Percentiles rank a stretch among this genome's conserved stretches.
phyloP scores from a whole-genome alignment of 2,329 filamentous ascomycete genomes.

The Periconia sp. region DNA sequence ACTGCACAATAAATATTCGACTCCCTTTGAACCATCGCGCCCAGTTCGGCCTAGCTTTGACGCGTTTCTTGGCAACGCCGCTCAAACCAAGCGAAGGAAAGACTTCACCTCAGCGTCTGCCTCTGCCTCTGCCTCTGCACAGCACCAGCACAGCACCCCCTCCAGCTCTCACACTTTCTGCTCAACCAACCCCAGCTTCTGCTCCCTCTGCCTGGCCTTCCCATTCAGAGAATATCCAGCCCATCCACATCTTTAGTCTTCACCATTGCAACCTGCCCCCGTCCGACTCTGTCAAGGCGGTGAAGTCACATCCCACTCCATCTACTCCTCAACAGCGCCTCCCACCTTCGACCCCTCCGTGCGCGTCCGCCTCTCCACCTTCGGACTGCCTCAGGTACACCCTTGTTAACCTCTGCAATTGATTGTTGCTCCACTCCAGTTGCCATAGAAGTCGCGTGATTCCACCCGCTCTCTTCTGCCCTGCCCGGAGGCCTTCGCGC shows the following conservation, averaged over 20 bases:
- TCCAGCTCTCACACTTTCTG: not conserved
- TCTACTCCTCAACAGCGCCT: conserved; percentile 40
- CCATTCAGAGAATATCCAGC: conserved; percentile 18
- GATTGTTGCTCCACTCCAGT: conserved; percentile 24
- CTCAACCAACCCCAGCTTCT: conserved; percentile 14
- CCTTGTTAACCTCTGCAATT: conserved; percentile 27
- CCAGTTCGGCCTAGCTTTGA: conserved; percentile 4
- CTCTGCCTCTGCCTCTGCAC: conserved; percentile 25
- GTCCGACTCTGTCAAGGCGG: conserved; percentile 34
- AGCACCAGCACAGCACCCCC: conserved; percentile 21
- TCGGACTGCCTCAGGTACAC: conserved; percentile 33
- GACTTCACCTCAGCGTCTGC: conserved; percentile 9
- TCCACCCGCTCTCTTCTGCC: conserved; percentile 34
- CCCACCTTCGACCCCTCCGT: conserved; percentile 27
- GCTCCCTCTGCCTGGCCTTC: conserved; percentile 24
- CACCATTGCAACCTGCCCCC: conserved; percentile 14
- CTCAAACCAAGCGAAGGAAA: conserved; percentile 15
- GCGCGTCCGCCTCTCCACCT: conserved; percentile 31
- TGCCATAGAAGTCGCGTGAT: conserved; percentile 36
- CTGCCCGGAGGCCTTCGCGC: conserved; percentile 44
- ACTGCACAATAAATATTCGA: too few relatives aligned
- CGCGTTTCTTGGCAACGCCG: conserved; percentile 14
- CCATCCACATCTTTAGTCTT: conserved; percentile 18
- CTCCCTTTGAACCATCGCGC: conserved; percentile 4
- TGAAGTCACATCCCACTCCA: conserved; percentile 43